Conservation (phyloP, 768 basidiomycete species). For the Podaxis sp. region DNA sequence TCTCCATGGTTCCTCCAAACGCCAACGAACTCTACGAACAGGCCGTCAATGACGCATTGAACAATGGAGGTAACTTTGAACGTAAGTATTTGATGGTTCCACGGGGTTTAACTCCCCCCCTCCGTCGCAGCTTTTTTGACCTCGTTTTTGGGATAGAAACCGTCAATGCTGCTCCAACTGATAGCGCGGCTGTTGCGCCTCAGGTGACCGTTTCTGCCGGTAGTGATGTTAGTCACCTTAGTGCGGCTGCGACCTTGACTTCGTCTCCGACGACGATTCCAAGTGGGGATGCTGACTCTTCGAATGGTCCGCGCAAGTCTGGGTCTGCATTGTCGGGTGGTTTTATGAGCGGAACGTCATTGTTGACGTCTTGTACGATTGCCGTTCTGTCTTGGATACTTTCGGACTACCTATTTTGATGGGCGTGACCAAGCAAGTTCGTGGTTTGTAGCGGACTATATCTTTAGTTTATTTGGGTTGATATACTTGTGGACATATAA, state of each 20-base stretch:
- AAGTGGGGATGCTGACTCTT: not conserved
- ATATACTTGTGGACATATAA: not conserved
- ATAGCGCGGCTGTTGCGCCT: conserved; percentile 21
- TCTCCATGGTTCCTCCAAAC: conserved; percentile 56
- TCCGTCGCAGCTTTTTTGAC: not conserved
- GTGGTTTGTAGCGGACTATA: not conserved
- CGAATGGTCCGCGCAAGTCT: not conserved
- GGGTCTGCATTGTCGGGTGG: not conserved
- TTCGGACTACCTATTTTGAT: not conserved
- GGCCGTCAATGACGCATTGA: conserved; percentile 31
- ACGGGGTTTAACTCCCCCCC: not conserved
- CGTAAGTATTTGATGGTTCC: conserved; percentile 19
- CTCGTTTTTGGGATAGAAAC: conserved; percentile 20
- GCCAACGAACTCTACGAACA: conserved; percentile 34
- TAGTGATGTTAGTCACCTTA: not conserved
- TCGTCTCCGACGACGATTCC: not conserved
- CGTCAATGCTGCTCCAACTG: conserved; percentile 31
- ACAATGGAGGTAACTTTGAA: conserved; percentile 34
- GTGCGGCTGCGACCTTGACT: not conserved
- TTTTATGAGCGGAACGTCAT: not conserved
- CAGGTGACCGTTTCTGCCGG: conserved; percentile 7
- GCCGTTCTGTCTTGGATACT: not conserved
- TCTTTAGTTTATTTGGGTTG: not conserved
- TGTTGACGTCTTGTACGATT: not conserved
- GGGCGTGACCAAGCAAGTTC: not conserved